Base-by-base conservation (phyloP, 768 basidiomycete genomes). In the Termitomyces titanicus region DNA sequence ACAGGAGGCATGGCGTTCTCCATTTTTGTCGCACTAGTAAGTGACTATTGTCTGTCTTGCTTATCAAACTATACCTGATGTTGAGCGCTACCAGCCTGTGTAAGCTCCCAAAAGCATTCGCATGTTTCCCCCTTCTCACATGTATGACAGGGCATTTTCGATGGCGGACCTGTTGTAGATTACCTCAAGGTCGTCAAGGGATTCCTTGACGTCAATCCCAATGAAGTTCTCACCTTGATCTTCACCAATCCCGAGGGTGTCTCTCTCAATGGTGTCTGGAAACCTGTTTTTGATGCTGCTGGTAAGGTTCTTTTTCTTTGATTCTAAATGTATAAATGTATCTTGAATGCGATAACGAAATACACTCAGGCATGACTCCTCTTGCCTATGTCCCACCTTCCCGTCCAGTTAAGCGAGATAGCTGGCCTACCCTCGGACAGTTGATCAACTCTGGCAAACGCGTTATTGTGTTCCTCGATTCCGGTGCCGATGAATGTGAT, bases 11-110 rank as follows among this genome's bases (percentile, higher is more conserved):
- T 51, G 76, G 74, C 3, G 73, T 71, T 1, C 69, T 88, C 3
- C 82, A 82, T 61, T 84, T 89, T 61, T 89, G 88, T 63, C 88
- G 88, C 63, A 83, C 84, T 5, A 82, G 77, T 84, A 62, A 24
- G 58, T 33, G 3, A 24, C 18, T 9, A n/a, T 15, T 33, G 3
- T 3, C 8, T 1, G 8, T 8, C 38, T 7, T 24, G 10, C 7
- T 40, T n/a, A 12, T 24, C 17, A 0, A n/a, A n/a, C n/a, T 22
- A 2, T 1, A 8, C 17, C 18, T 45, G 25, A 20, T 3, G n/a
- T 34, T 43, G 1, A 22, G 39, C 9, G 5, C 24, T 47, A 18
- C 50, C 20, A 77, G 75, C 65, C 53, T 78, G 76, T 57, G 71
- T 73, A 63, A 45, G 68, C 59, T 44, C n/a, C 34, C 42, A 22